A percentile compares a stretch with the other conserved stretches of the same genome.
phyloP scores from a whole-genome alignment of 2,329 filamentous ascomycete species.

The Cercospora nicotianae region DNA sequence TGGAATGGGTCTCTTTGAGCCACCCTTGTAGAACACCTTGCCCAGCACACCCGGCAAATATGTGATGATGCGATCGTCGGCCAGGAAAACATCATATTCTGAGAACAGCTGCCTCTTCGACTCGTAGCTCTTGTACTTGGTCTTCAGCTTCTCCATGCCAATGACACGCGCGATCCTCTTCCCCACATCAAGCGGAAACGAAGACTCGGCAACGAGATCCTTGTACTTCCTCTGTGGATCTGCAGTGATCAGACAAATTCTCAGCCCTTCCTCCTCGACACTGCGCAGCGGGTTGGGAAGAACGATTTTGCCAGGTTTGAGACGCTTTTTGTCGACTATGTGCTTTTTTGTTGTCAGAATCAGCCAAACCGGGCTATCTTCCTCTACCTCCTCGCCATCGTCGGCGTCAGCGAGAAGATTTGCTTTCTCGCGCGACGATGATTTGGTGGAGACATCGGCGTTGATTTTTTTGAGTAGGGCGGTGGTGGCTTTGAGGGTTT shows the following conservation, averaged over 20 bases:
- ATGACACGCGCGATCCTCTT: slow-evolving; percentile 63
- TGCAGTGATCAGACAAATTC: slow-evolving; percentile 83
- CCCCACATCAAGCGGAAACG: slow-evolving; percentile 53
- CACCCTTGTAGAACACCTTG: slow-evolving; percentile 88
- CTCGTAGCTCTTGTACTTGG: slow-evolving; percentile 88
- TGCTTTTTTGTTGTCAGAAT: slow-evolving; percentile 66
- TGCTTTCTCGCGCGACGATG: slow-evolving; percentile 52
- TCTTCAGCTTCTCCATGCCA: slow-evolving; percentile 79
- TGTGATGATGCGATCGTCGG: slow-evolving; percentile 78
- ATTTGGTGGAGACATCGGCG: slow-evolving; percentile 46
- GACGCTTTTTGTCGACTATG: slow-evolving; percentile 68
- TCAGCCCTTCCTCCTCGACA: slow-evolving; percentile 46
- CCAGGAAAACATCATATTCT: slow-evolving; percentile 92
- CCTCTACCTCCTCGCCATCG: slow-evolving; percentile 46
- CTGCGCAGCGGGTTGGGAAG: slow-evolving; percentile 62
- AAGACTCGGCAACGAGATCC: slow-evolving; percentile 73
- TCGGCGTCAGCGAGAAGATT: slow-evolving; percentile 56
- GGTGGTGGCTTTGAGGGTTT: slow-evolving; percentile 61
- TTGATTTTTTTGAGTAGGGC: slow-evolving; percentile 57
- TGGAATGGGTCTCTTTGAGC: slow-evolving; percentile 81
- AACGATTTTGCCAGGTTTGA: slow-evolving; percentile 79
- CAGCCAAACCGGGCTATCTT: slow-evolving; percentile 60
- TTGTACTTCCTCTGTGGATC: slow-evolving; percentile 85
- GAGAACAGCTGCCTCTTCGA: slow-evolving; percentile 75
- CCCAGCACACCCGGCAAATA: slow-evolving; percentile 75